A percentile compares a stretch with the other conserved stretches of the same genome.
Evolutionary conservation across 2,329 filamentous ascomycete species (phyloP).

Genomic region (Achaetomium macrosporum): DNA sequence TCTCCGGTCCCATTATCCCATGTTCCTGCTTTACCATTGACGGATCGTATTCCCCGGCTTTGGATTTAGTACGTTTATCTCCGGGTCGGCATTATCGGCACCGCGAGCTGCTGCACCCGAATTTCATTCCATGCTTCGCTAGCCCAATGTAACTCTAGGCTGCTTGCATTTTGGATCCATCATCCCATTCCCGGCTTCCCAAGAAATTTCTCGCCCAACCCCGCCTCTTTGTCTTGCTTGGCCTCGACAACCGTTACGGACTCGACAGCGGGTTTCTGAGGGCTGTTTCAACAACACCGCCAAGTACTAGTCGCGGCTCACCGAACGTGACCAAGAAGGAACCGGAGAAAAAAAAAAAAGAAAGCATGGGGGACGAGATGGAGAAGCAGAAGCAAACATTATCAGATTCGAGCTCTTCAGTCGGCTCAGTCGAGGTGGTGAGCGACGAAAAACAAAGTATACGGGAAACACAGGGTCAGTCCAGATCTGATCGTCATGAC

Average conservation of each 20-base stretch:
- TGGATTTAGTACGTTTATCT: slow-evolving; percentile 13
- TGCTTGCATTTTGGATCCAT: too few relatives aligned
- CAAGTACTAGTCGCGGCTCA: background rate
- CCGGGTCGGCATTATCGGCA: slow-evolving; percentile 13
- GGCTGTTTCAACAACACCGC: background rate
- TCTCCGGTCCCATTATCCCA: too few relatives aligned
- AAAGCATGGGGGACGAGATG: background rate
- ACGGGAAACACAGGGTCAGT: background rate
- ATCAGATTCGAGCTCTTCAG: slow-evolving; percentile 7
- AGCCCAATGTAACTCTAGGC: background rate
- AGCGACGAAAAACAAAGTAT: background rate
- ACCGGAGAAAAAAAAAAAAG: background rate
- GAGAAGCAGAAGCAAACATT: slow-evolving; percentile 5
- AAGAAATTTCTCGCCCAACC: background rate
- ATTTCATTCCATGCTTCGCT: too few relatives aligned
- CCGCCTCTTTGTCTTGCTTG: slow-evolving; percentile 4
- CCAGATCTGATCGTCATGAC: background rate
- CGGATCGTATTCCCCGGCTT: too few relatives aligned
- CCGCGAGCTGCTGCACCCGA: background rate
- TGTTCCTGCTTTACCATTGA: too few relatives aligned
- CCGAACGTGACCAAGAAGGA: slow-evolving; percentile 6
- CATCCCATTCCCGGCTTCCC: background rate
- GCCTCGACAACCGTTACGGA: background rate
- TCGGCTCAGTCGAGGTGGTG: background rate
- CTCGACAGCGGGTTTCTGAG: background rate